Evolutionary conservation across 2,329 filamentous ascomycete genomes (phyloP).

Genomic region (Drechslerella dactyloides): DNA sequence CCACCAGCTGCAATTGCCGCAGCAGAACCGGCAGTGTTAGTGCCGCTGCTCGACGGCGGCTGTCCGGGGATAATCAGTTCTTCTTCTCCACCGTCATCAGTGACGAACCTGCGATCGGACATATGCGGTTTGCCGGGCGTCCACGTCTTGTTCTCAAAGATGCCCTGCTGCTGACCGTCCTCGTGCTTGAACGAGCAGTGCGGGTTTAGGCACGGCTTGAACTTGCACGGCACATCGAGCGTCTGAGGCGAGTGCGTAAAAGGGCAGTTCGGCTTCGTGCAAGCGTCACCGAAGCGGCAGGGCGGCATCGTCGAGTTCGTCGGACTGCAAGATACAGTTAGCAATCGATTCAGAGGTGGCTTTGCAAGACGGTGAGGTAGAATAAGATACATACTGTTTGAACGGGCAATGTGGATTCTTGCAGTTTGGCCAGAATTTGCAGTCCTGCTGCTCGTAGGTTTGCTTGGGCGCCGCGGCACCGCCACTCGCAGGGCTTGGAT

Average conservation of each 20-base stretch:
- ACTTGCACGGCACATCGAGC: constrained; percentile 69
- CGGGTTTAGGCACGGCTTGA: constrained; percentile 88
- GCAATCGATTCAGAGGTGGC: neutral
- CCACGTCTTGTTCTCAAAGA: constrained; percentile 90
- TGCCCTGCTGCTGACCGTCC: constrained; percentile 82
- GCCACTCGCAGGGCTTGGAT: constrained; percentile 78
- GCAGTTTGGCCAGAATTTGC: constrained; percentile 90
- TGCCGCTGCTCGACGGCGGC: constrained; percentile 34
- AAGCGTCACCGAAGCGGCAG: constrained; percentile 90
- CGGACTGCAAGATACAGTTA: constrained; percentile 32
- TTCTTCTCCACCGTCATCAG: constrained; percentile 69
- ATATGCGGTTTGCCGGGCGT: constrained; percentile 75
- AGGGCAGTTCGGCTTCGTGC: constrained; percentile 79
- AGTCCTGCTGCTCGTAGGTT: constrained; percentile 83
- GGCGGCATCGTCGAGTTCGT: constrained; percentile 73
- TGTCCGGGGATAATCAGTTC: constrained; percentile 73
- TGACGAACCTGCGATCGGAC: constrained; percentile 84
- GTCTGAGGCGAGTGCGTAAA: constrained; percentile 78
- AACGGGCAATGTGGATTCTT: constrained; percentile 87
- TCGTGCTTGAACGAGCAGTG: constrained; percentile 87
- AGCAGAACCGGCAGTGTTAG: constrained; percentile 23
- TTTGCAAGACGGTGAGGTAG: neutral
- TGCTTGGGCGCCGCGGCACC: constrained; percentile 63
- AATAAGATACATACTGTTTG: constrained; percentile 65
- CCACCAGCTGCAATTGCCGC: constrained; percentile 38